Conservation (phyloP, 345 rosid genomes). For the Gossypium australe region DNA sequence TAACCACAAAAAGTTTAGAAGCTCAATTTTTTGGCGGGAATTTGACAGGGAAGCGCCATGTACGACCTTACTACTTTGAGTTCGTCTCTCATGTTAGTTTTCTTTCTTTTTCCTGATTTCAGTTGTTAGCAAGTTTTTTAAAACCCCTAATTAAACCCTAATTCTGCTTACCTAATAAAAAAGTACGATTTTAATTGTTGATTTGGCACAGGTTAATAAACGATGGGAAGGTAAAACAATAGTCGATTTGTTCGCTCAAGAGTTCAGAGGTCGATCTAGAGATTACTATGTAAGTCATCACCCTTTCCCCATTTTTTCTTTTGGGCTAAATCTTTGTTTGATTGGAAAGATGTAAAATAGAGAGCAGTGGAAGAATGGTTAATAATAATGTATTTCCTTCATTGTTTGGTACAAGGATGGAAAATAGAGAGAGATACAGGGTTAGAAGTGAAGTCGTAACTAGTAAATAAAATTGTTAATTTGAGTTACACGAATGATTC, state of each 20-base stretch:
- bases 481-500: not conserved
- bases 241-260: conserved; percentile 81
- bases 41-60: conserved; percentile 72
- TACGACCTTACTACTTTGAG: conserved; percentile 79
- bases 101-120: not conserved
- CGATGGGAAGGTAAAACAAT: conserved; percentile 92
- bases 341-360: too few species aligned
- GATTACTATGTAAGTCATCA: conserved; percentile 62
- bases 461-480: not conserved
- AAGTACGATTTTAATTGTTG: not conserved
- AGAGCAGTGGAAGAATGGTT: too few species aligned
- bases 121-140: not conserved
- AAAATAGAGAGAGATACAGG: too few species aligned
- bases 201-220: conserved; percentile 54
- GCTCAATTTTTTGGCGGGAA: conserved; percentile 24
- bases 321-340: too few species aligned
- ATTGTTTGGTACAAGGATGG: too few species aligned
- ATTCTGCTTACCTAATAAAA: not conserved
- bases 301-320: too few species aligned
- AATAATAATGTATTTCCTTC: too few species aligned
- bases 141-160: conserved; percentile 22
- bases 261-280: conserved; percentile 77
- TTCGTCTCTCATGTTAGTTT: conserved; percentile 74
- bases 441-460: too few species aligned
- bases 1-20: not conserved